Base-by-base conservation (phyloP, 495 filamentous ascomycete genomes). In the Halenospora varia region DNA sequence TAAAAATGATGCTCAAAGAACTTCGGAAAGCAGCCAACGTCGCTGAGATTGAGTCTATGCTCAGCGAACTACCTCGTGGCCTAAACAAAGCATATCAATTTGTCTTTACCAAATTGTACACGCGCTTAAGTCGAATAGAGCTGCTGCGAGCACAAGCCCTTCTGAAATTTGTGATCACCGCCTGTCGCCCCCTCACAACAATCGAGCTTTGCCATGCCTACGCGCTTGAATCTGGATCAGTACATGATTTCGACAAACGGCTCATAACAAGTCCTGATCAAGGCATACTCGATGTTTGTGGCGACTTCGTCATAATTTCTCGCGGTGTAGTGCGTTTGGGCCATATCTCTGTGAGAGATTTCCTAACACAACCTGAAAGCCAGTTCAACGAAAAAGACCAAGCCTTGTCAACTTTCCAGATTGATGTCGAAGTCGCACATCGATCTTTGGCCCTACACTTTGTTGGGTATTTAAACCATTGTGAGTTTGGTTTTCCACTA, bases 341-440 rank as follows among this genome's bases (percentile, higher is more conserved):
- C 10, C 63, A 66, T 53, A 48, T 61, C 26, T 66, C 63, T 44
- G 25, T 66, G 19, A 18, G 44, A 24, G 63, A 66, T 18, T 63
- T 66, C 48, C 54, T 66, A 9, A 60, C 51, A 4, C 60, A 60
- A 3, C 44, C 46, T 25, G 44, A 53, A 6, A 52, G 46, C 22
- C 19, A 56, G 4, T 66, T 60, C 60, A 13, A 55, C 19, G 26
- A 8, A 10, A 41, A 61, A 29, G 62, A 64, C 46, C 24, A 53
- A 49, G 47, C 19, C 0, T 51, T 64, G 8, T 13, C 54, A 0
- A 57, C 39, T 51, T 64, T 64, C 26, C 29, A 45, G 41, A 48
- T 61, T 17, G 62, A 64, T 25, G 35, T 44, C 2, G 39, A 39
- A 17, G 39, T 40, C 17, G 20, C 42, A 15, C 53, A 61, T 25